Conservation (phyloP, 1,284 basidiomycete genomes). For the Naganishia sp. region DNA sequence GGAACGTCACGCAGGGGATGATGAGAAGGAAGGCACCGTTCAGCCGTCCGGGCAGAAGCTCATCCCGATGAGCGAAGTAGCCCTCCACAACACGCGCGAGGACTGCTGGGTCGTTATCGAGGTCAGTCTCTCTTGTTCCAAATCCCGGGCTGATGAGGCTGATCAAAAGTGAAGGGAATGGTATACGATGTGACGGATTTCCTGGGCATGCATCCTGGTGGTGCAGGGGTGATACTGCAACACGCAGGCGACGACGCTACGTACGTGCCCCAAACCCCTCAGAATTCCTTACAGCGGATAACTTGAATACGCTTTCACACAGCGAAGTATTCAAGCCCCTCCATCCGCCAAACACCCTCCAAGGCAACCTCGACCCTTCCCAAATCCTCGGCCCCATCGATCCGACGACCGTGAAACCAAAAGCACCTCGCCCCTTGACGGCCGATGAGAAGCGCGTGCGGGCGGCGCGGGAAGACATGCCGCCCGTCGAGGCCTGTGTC, state of each 20-base stretch:
- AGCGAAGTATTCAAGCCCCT: constrained; percentile 55
- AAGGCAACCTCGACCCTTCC: constrained; percentile 53
- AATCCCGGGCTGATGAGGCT: constrained; percentile 34
- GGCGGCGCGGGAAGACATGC: constrained; percentile 61
- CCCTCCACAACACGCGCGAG: constrained; percentile 57
- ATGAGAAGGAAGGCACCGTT: constrained; percentile 33
- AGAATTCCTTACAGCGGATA: background rate
- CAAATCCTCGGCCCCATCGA: constrained; percentile 73
- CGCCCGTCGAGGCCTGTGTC: constrained; percentile 67
- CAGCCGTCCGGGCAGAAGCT: constrained; percentile 47
- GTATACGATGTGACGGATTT: constrained; percentile 72
- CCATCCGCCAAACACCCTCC: constrained; percentile 55
- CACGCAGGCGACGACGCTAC: constrained; percentile 63
- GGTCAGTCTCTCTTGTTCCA: constrained; percentile 38
- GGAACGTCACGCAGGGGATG: background rate
- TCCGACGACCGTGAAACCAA: constrained; percentile 56
- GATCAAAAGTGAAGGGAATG: constrained; percentile 40
- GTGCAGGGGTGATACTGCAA: constrained; percentile 58
- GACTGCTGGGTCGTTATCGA: constrained; percentile 55
- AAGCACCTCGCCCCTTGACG: constrained; percentile 36
- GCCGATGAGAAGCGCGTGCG: constrained; percentile 66
- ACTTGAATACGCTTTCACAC: background rate
- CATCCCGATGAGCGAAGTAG: constrained; percentile 59
- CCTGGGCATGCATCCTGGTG: constrained; percentile 63
- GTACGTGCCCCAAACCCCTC: constrained; percentile 43